Evolutionary conservation across 1,284 basidiomycete genomes (phyloP), one percentile per base, ranked within the genome.

Genomic region (Naganishia cerealis): DNA sequence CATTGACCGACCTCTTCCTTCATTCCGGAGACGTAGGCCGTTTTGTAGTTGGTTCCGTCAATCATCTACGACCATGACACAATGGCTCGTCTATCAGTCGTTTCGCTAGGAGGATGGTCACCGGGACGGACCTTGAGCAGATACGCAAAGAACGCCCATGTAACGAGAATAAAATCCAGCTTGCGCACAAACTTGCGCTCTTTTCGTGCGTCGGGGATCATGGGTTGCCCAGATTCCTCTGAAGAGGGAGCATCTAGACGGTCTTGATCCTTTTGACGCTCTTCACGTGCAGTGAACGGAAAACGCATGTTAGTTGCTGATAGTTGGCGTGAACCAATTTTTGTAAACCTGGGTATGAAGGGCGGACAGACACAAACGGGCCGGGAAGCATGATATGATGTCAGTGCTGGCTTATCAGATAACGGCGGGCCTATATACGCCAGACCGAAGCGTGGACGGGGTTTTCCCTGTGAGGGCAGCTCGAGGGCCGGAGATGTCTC

Each of bases 11-110:
- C 66, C 21, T 89, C 89, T 77, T 91, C 88, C 72, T 85, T 87
- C 90, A 92, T 90, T 3, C 90, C 90, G 4, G 88, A 90, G 18
- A 92, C 88, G 66, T 79, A 79, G 18, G 77, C 78, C 3, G 72
- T 76, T 39, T 72, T 75, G 69, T 73, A 74, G 67, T 72, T 72
- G 16, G 71, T 73, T 40, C 68, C 68, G 48, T 72, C 70, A 24
- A 71, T 66, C 48, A 69, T 75, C 75, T 24, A 75, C 59, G 52
- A 72, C 74, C 67, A 75, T 70, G 52, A n/a, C n/a, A n/a, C 70
- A 55, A 54, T 70, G 69, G 36, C 33, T 1, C 16, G 43, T n/a
- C 39, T 68, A 54, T 54, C 57, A 63, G 13, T 46, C 24, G 26
- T 33, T 43, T n/a, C n/a, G 29, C 15, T 1, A 39, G 16, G 1